These are phyloP conservation scores for Paramyrothecium sp. DNA, from an alignment of 2,329 filamentous ascomycete genomes.

Conservation along the genomic window DNA sequence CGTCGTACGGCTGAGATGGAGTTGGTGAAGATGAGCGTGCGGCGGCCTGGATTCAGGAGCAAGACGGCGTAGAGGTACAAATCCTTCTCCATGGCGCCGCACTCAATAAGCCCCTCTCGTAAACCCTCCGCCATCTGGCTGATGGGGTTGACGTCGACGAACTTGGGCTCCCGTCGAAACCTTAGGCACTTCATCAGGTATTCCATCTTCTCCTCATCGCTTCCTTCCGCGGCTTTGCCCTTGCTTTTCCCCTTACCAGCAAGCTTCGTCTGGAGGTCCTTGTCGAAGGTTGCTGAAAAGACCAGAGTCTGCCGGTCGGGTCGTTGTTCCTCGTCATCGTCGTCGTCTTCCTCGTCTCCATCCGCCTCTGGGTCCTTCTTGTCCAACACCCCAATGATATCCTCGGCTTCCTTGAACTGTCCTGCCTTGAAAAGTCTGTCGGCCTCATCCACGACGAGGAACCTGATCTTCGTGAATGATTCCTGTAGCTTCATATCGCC, in stretches of 20 bases:
- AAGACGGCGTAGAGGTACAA: slow-evolving; percentile 89
- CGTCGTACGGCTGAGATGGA: slow-evolving; percentile 91
- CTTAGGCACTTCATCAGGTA: slow-evolving; percentile 88
- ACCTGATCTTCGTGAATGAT: slow-evolving; percentile 71
- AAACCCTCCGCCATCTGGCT: slow-evolving; percentile 85
- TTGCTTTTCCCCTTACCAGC: slow-evolving; percentile 64
- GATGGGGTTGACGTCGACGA: slow-evolving; percentile 86
- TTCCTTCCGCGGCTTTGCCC: slow-evolving; percentile 41
- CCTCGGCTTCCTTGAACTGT: slow-evolving; percentile 90
- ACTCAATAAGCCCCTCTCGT: slow-evolving; percentile 89
- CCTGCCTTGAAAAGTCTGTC: slow-evolving; percentile 89
- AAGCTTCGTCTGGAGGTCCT: slow-evolving; percentile 86
- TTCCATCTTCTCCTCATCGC: slow-evolving; percentile 80
- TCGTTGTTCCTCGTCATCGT: slow-evolving; percentile 45
- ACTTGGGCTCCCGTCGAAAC: slow-evolving; percentile 83
- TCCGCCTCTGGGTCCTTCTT: slow-evolving; percentile 62
- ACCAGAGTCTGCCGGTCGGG: slow-evolving; percentile 79
- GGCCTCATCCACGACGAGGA: slow-evolving; percentile 90
- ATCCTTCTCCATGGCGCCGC: slow-evolving; percentile 92
- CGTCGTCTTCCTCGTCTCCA: slow-evolving; percentile 45
- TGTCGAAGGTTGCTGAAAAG: slow-evolving; percentile 95
- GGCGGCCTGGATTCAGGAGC: slow-evolving; percentile 75
- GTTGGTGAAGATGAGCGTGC: slow-evolving; percentile 91
- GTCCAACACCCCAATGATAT: slow-evolving; percentile 82
- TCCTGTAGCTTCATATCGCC: slow-evolving; percentile 67